These are phyloP conservation scores for Pythium aphanidermatum DNA, from an alignment of 352 stramenopile genomes.

Conservation along the genomic window DNA sequence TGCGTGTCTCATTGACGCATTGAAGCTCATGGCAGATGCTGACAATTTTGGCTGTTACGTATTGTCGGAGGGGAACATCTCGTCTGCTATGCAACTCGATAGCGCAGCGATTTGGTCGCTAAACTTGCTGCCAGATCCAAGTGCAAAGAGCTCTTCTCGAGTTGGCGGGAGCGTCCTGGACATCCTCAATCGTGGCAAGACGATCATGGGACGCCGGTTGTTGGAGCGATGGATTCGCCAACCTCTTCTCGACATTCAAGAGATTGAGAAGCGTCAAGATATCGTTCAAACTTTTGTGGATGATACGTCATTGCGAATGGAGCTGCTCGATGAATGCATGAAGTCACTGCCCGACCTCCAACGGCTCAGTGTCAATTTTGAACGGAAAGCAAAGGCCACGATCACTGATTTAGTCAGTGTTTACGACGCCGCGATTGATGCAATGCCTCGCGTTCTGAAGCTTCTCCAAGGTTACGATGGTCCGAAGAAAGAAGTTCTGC, in stretches of 20 bases:
- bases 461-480: slow-evolving; percentile 44
- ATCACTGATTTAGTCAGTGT: slow-evolving; percentile 78
- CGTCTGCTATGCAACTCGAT: slow-evolving; percentile 91
- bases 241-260: slow-evolving; percentile 86
- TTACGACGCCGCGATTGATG: slow-evolving; percentile 70
- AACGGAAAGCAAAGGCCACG: slow-evolving; percentile 68
- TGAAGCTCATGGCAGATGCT: slow-evolving; percentile 63
- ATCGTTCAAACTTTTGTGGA: slow-evolving; percentile 92
- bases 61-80: slow-evolving; percentile 53
- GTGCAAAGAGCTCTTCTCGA: slow-evolving; percentile 25
- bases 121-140: slow-evolving; percentile 87
- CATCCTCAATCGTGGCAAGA: slow-evolving; percentile 94
- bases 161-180: slow-evolving; percentile 87
- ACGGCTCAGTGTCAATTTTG: slow-evolving; percentile 53
- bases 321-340: slow-evolving; percentile 87
- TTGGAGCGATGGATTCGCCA: slow-evolving; percentile 97
- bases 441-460: slow-evolving; percentile 57
- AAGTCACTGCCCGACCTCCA: slow-evolving; percentile 77
- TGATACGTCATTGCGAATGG: slow-evolving; percentile 77
- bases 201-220: slow-evolving; percentile 88
- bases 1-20: slow-evolving; percentile 54
- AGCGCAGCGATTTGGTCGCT: slow-evolving; percentile 89
- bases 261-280: slow-evolving; percentile 88
- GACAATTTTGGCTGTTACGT: slow-evolving; percentile 72
- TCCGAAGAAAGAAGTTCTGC: slow-evolving; percentile 27